A percentile compares a stretch with the other conserved stretches of the same genome.
Evolutionary conservation across 2,329 filamentous ascomycete species (phyloP).

Genomic region (Penicillium sp.): DNA sequence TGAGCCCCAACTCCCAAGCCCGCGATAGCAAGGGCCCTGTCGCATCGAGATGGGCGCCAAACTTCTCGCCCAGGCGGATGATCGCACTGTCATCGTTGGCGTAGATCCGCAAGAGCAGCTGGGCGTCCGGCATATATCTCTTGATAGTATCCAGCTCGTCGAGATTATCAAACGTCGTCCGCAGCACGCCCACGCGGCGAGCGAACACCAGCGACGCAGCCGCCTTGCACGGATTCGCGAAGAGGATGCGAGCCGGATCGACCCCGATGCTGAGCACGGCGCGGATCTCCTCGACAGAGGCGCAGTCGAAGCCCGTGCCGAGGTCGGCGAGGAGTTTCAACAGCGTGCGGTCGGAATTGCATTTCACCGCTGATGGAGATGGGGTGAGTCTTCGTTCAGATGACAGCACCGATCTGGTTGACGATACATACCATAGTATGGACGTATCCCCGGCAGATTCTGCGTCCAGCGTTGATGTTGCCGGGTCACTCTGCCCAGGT

Average conservation of each 20-base stretch:
- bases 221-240: conserved; percentile 30
- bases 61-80: conserved; percentile 19
- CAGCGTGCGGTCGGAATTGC: conserved; percentile 26
- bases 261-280: conserved; percentile 22
- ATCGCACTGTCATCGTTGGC: conserved; percentile 17
- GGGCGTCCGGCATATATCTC: conserved; percentile 16
- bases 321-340: conserved; percentile 23
- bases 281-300: conserved; percentile 26
- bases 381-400: not conserved
- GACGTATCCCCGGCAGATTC: conserved; percentile 16
- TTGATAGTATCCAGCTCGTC: conserved; percentile 30
- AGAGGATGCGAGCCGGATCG: conserved; percentile 26
- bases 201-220: conserved; percentile 21
- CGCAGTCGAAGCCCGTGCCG: conserved; percentile 30
- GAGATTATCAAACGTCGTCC: conserved; percentile 30
- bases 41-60: conserved; percentile 23
- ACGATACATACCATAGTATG: conserved; percentile 21
- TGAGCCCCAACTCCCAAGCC: conserved; percentile 23
- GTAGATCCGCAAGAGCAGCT: conserved; percentile 26
- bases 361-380: conserved; percentile 27
- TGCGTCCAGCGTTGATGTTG: conserved; percentile 22
- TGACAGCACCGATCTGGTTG: not conserved
- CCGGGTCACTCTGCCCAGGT: conserved; percentile 16
- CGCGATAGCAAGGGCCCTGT: conserved; percentile 16
- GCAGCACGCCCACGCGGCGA: conserved; percentile 12